A percentile compares a stretch with the other conserved stretches of the same genome.
phyloP scores from a whole-genome alignment of 805 yeast species.

The Kuraishia molischiana region DNA sequence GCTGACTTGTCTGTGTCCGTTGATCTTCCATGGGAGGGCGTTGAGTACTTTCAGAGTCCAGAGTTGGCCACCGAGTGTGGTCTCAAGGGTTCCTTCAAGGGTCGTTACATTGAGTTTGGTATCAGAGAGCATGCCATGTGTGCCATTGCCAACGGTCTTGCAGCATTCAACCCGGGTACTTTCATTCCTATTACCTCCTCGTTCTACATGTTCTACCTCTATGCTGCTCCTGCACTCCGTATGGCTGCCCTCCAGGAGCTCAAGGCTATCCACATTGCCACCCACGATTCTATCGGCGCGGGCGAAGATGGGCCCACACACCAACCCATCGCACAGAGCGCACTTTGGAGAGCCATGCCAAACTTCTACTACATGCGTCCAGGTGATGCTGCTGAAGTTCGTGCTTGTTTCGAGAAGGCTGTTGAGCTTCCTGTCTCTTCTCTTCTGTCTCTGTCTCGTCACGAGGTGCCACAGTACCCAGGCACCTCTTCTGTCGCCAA shows the following conservation, averaged over 20 bases:
- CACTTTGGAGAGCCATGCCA: conserved; percentile 42
- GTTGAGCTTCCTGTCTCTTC: conserved; percentile 12
- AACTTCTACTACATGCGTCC: conserved; percentile 41
- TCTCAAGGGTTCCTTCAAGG: conserved; percentile 18
- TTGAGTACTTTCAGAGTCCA: conserved; percentile 22
- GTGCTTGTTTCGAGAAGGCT: conserved; percentile 32
- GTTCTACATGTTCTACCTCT: conserved; percentile 26
- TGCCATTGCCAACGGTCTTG: conserved; percentile 20
- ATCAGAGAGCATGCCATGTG: conserved; percentile 26
- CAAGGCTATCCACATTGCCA: conserved; percentile 40
- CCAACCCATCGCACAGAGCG: conserved; percentile 42
- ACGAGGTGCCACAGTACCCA: conserved; percentile 16
- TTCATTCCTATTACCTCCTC: conserved; percentile 23
- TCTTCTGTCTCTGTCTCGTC: conserved; percentile 19
- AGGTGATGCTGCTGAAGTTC: conserved; percentile 41
- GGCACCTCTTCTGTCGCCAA: conserved; percentile 11
- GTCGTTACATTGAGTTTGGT: conserved; percentile 23
- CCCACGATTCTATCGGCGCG: conserved; percentile 47
- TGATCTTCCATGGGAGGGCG: conserved; percentile 19
- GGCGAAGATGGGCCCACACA: conserved; percentile 54
- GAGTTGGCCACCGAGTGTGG: conserved; percentile 13
- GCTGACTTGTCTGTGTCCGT: conserved; percentile 26
- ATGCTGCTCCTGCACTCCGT: conserved; percentile 44
- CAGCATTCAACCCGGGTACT: conserved; percentile 22
- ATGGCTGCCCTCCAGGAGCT: conserved; percentile 36